A percentile compares a stretch with the other conserved stretches of the same genome.
phyloP scores from a whole-genome alignment of 352 stramenopile genomes.

The Pythium coloratum region DNA sequence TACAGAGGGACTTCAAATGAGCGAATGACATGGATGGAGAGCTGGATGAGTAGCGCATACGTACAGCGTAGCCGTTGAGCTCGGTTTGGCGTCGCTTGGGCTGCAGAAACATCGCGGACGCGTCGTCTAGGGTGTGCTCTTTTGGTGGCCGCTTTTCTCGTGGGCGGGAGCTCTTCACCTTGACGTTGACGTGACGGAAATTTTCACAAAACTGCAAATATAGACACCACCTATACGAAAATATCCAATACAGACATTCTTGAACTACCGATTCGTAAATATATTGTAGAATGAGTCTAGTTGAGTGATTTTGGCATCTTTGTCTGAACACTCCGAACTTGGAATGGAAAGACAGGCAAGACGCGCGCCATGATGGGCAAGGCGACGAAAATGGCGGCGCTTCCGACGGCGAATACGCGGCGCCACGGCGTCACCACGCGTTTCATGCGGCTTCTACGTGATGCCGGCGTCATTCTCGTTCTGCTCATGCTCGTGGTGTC shows the following conservation, averaged over 20 bases:
- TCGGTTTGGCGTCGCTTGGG: slow-evolving; percentile 57
- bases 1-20: slow-evolving; percentile 20
- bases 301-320: too few species aligned
- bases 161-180: slow-evolving; percentile 5
- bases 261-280: too few species aligned
- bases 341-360: background rate
- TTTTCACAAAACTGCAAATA: background rate
- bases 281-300: too few species aligned
- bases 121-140: background rate
- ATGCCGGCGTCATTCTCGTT: slow-evolving; percentile 7
- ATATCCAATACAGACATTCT: too few species aligned
- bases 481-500: slow-evolving; percentile 17
- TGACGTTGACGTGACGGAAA: background rate
- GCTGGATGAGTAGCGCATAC: background rate
- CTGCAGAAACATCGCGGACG: slow-evolving; percentile 62
- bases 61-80: slow-evolving; percentile 69
- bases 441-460: background rate
- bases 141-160: background rate
- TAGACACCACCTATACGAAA: too few species aligned
- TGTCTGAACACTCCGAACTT: slow-evolving; percentile 1
- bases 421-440: background rate
- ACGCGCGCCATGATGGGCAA: background rate
- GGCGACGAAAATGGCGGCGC: background rate
- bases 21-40: background rate
- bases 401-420: background rate